Evolutionary conservation across 495 filamentous ascomycete species (phyloP).

Genomic region (Hyaloscypha finlandica): DNA sequence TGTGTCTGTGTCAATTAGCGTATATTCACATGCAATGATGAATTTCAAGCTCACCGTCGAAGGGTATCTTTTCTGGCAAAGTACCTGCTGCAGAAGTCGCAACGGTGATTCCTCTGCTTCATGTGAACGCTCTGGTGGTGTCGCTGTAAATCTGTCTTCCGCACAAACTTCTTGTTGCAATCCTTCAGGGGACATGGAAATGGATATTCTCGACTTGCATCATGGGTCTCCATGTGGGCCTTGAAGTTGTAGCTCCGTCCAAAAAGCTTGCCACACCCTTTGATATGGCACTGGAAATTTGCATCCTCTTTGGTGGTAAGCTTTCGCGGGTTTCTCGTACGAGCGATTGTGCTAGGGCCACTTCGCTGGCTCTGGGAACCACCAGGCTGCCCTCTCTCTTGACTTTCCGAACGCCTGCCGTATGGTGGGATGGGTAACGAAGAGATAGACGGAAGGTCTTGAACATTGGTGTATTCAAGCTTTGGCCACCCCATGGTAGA

Average conservation of each 20-base stretch:
- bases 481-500: constrained; percentile 45
- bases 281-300: constrained; percentile 70
- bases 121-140: constrained; percentile 84
- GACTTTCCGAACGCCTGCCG: constrained; percentile 28
- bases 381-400: constrained; percentile 26
- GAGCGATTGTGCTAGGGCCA: constrained; percentile 37
- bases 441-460: constrained; percentile 27
- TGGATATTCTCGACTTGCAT: constrained; percentile 70
- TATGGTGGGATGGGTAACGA: constrained; percentile 30
- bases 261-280: constrained; percentile 77
- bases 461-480: constrained; percentile 44
- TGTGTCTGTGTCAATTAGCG: constrained; percentile 54
- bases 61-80: constrained; percentile 87
- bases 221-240: constrained; percentile 87
- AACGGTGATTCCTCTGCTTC: constrained; percentile 70
- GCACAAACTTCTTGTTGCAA: constrained; percentile 74
- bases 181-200: constrained; percentile 64
- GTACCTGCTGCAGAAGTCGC: constrained; percentile 67
- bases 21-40: constrained; percentile 6
- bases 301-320: constrained; percentile 73
- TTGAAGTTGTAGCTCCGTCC: constrained; percentile 89
- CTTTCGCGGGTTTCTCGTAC: constrained; percentile 52
- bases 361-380: constrained; percentile 36
- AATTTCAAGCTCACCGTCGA: constrained; percentile 58
- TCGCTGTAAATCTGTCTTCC: constrained; percentile 82